phyloP scores from a whole-genome alignment of 495 filamentous ascomycete species.

The Poronia punctata region DNA sequence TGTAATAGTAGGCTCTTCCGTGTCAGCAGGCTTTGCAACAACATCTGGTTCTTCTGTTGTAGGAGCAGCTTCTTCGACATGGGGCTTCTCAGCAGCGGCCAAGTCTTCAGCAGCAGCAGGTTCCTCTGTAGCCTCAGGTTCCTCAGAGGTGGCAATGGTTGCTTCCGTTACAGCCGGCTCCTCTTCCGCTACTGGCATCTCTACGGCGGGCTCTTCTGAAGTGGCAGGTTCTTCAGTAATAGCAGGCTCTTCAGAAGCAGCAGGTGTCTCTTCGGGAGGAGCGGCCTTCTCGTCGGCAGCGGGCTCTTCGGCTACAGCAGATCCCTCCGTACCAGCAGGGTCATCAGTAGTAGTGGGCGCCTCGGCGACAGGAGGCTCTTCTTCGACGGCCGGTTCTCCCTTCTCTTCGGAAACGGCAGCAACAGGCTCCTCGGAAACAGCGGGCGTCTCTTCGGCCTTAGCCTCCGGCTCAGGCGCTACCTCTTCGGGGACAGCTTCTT shows the following conservation, averaged over 20 bases:
- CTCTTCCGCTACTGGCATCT: neutral
- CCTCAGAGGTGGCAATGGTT: neutral
- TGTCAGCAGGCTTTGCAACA: constrained; percentile 3
- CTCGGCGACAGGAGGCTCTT: constrained; percentile 1
- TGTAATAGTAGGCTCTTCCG: constrained; percentile 1
- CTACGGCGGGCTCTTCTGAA: constrained; percentile 4
- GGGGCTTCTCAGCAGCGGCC: neutral
- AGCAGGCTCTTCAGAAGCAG: neutral
- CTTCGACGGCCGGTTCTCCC: constrained; percentile 6
- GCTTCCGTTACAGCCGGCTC: neutral
- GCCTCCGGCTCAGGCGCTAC: neutral
- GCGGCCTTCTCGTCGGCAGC: constrained; percentile 6
- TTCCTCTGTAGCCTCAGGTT: constrained; percentile 4
- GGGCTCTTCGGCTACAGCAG: constrained; percentile 8
- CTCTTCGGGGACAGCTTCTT: constrained; percentile 3
- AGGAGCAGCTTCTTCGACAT: neutral
- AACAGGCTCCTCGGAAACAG: neutral
- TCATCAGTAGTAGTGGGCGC: neutral
- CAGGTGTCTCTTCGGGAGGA: constrained; percentile 8
- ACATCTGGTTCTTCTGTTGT: constrained; percentile 11
- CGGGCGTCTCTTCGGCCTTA: neutral
- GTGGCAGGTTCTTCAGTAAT: constrained; percentile 5
- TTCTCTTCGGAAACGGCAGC: constrained; percentile 6
- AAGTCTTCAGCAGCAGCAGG: neutral
- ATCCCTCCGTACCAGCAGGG: neutral